A percentile compares a stretch with the other conserved stretches of the same genome.
These are phyloP conservation scores for Polyporus arcularius DNA, from an alignment of 768 basidiomycete genomes.

Conservation along the genomic window DNA sequence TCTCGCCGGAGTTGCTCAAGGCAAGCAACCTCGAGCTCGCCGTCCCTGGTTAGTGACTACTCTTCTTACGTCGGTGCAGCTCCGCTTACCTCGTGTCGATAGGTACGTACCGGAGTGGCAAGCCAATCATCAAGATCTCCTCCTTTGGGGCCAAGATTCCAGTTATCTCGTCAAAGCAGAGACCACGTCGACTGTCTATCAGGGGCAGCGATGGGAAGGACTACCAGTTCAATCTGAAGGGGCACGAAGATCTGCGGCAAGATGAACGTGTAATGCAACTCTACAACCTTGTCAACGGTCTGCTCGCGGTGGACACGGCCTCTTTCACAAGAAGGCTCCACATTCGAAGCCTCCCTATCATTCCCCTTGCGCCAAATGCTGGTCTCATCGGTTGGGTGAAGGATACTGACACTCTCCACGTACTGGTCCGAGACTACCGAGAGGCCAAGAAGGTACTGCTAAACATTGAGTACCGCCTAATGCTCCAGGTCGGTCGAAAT, in stretches of 20 bases:
- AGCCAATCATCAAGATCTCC: conserved; percentile 75
- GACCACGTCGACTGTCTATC: conserved; percentile 84
- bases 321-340: conserved; percentile 96
- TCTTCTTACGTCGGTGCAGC: background rate
- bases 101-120: conserved; percentile 94
- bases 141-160: conserved; percentile 88
- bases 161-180: conserved; percentile 96
- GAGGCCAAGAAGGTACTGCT: conserved; percentile 95
- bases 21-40: conserved; percentile 90
- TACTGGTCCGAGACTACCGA: conserved; percentile 93
- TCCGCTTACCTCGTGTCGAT: background rate
- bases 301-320: conserved; percentile 89
- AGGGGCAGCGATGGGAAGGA: conserved; percentile 92
- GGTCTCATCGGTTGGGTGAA: conserved; percentile 95
- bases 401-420: conserved; percentile 94
- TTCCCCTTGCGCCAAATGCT: conserved; percentile 93
- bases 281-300: conserved; percentile 94
- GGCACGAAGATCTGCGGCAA: conserved; percentile 98
- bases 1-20: conserved; percentile 88
- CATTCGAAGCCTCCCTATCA: conserved; percentile 91
- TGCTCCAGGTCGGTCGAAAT: conserved; percentile 74
- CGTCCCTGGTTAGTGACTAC: conserved; percentile 72
- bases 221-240: conserved; percentile 91
- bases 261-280: conserved; percentile 99
- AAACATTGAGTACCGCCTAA: conserved; percentile 98